These are phyloP conservation scores for Trypanosoma vivax DNA, from an alignment of 208 protist genomes.

Conservation along the genomic window DNA sequence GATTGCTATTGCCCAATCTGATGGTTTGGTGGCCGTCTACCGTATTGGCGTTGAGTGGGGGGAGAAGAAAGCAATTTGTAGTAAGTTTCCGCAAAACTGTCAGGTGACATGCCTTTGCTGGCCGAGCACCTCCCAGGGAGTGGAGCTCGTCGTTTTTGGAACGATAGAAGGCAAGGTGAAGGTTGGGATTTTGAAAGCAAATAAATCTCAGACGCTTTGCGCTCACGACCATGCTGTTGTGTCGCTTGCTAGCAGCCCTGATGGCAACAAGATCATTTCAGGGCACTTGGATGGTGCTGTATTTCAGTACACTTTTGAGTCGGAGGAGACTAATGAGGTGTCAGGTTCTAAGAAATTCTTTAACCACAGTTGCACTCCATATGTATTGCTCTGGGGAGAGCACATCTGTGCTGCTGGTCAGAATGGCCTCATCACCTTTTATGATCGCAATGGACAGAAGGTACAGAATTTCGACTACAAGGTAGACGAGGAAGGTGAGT, in stretches of 20 bases:
- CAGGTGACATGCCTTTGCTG: conserved; percentile 91
- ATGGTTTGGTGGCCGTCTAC: conserved; percentile 96
- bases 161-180: conserved; percentile 92
- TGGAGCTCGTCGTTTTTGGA: conserved; percentile 93
- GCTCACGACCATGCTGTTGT: conserved; percentile 87
- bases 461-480: conserved; percentile 87
- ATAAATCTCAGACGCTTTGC: conserved; percentile 93
- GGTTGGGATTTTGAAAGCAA: conserved; percentile 89
- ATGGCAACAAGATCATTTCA: conserved; percentile 83
- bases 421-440: conserved; percentile 90
- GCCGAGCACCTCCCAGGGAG: conserved; percentile 84
- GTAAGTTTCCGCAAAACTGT: conserved; percentile 91
- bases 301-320: conserved; percentile 85
- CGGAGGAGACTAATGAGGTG: conserved; percentile 51
- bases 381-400: conserved; percentile 91
- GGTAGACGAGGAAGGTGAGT: conserved; percentile 83
- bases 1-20: conserved; percentile 94
- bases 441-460: conserved; percentile 85
- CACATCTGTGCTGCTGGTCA: conserved; percentile 86
- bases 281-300: conserved; percentile 92
- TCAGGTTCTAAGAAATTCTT: conserved; percentile 77
- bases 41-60: conserved; percentile 95
- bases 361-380: conserved; percentile 83
- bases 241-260: conserved; percentile 56
- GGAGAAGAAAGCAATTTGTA: conserved; percentile 96